These are phyloP conservation scores for Cunninghamia lanceolata DNA, from an alignment of 75 land plant genomes.

Conservation along the genomic window DNA sequence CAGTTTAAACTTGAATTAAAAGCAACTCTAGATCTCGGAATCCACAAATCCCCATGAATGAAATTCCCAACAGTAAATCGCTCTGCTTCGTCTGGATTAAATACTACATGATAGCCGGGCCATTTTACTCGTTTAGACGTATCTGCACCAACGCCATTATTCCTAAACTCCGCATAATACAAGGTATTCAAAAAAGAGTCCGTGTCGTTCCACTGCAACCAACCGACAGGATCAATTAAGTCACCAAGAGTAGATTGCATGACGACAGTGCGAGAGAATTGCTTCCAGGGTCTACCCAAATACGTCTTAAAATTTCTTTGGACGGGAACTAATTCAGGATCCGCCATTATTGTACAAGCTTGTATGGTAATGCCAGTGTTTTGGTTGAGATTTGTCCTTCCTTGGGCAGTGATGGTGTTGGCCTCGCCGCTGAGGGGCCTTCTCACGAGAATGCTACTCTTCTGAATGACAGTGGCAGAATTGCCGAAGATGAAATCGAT, in stretches of 20 bases:
- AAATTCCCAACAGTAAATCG: slow-evolving; percentile 16
- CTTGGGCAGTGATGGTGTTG: slow-evolving; percentile 17
- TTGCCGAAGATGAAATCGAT: slow-evolving; percentile 61
- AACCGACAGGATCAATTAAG: too few species aligned
- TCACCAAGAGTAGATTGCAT: slow-evolving; percentile 13
- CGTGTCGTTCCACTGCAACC: background rate
- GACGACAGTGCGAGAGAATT: slow-evolving; percentile 19
- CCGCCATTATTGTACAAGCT: slow-evolving; percentile 5
- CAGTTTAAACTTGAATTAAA: background rate
- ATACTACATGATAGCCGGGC: slow-evolving; percentile 17
- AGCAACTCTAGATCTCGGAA: background rate
- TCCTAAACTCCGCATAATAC: slow-evolving; percentile 44
- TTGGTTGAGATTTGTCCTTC: background rate
- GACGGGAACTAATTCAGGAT: background rate
- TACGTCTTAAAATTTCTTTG: too few species aligned
- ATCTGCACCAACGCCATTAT: slow-evolving; percentile 40
- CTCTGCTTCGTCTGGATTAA: background rate
- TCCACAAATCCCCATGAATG: slow-evolving; percentile 13
- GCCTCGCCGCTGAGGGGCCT: slow-evolving; percentile 15
- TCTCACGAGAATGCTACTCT: slow-evolving; percentile 26
- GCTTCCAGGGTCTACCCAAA: slow-evolving; percentile 25
- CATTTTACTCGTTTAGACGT: slow-evolving; percentile 31
- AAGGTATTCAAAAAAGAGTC: background rate
- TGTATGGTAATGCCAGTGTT: slow-evolving; percentile 25
- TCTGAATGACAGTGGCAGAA: slow-evolving; percentile 36